Evolutionary conservation across 805 yeast species (phyloP).

Genomic region (Kodamaea nitidulidarum): DNA sequence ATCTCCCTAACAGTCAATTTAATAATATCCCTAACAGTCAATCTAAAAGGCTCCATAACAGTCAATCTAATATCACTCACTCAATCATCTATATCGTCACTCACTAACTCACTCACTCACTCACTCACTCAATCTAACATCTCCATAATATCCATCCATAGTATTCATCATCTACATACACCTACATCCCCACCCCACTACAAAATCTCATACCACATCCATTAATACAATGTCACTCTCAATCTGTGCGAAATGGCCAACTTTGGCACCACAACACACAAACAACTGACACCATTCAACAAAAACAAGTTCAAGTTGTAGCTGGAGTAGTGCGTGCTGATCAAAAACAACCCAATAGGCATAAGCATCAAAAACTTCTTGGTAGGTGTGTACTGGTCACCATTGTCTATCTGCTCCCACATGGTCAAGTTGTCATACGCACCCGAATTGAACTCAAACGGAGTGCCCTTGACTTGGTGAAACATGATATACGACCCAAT

Average conservation of each 20-base stretch:
- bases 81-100: no score
- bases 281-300: conserved; percentile 74
- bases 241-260: conserved; percentile 78
- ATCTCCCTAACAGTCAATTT: no score
- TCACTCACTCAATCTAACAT: no score
- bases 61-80: no score
- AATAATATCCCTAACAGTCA: no score
- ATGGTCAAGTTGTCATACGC: conserved; percentile 93
- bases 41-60: no score
- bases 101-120: no score
- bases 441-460: conserved; percentile 94
- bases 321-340: conserved; percentile 85
- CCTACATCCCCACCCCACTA: no score
- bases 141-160: no score
- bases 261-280: conserved; percentile 87
- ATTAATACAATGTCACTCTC: conserved; percentile 56
- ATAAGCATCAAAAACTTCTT: conserved; percentile 89
- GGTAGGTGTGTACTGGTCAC: conserved; percentile 95
- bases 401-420: conserved; percentile 98
- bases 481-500: conserved; percentile 94
- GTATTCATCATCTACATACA: no score
- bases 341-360: conserved; percentile 82
- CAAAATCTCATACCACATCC: no score
- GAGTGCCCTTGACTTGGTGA: conserved; percentile 94
- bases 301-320: conserved; percentile 78